Evolutionary conservation across 2,329 filamentous ascomycete species (phyloP).

Genomic region (Fusarium neocosmosporiellum): DNA sequence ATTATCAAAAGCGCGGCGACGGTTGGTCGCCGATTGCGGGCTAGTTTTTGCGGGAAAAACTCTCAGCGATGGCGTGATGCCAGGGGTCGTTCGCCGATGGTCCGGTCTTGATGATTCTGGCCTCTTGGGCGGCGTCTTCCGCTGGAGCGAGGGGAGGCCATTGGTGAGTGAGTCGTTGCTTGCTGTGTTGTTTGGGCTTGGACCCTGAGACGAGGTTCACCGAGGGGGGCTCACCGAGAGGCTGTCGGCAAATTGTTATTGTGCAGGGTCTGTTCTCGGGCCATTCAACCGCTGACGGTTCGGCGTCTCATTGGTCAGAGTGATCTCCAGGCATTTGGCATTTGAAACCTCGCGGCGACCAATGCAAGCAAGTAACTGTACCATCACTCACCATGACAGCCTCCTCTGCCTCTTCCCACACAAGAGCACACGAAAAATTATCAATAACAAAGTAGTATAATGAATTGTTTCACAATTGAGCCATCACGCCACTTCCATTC

Average conservation of each 20-base stretch:
- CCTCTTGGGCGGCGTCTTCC: not conserved
- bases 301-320: not conserved
- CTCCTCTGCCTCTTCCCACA: not conserved
- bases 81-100: slow-evolving; percentile 7
- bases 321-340: not conserved
- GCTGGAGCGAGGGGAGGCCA: not conserved
- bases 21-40: slow-evolving; percentile 9
- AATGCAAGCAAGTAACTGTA: not conserved
- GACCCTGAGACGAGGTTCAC: not conserved
- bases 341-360: not conserved
- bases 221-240: not conserved
- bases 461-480: not conserved
- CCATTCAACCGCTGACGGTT: not conserved
- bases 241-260: not conserved
- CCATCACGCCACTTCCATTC: not conserved
- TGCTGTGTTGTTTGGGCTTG: not conserved
- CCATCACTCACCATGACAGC: not conserved
- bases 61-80: slow-evolving; percentile 11
- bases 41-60: not conserved
- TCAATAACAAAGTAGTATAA: not conserved
- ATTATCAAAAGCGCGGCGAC: not conserved
- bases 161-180: not conserved
- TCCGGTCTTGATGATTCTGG: slow-evolving; percentile 1
- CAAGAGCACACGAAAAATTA: not conserved
- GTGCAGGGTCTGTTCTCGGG: not conserved